Evolutionary conservation across 2,329 filamentous ascomycete genomes (phyloP).

Genomic region (Microascus cirrosus): DNA sequence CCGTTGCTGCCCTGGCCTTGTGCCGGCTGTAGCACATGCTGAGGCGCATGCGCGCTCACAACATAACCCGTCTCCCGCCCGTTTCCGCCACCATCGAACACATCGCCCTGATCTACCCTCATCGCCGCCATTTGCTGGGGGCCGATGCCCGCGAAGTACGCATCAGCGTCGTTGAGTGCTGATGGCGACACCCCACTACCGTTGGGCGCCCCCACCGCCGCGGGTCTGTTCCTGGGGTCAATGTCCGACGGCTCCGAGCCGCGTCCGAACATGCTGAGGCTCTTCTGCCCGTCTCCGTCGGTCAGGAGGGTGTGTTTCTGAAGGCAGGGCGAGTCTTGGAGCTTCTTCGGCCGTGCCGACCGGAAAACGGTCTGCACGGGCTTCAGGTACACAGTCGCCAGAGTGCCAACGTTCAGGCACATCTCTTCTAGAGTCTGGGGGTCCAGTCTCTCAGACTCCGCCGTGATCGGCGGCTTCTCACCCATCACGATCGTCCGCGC

Average conservation of each 20-base stretch:
- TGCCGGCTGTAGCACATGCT: conserved; percentile 63
- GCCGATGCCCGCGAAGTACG: conserved; percentile 76
- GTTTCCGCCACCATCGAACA: conserved; percentile 49
- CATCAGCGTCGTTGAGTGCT: conserved; percentile 75
- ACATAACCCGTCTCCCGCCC: conserved; percentile 47
- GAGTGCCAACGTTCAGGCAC: conserved; percentile 89
- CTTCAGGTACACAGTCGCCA: conserved; percentile 96
- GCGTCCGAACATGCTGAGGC: conserved; percentile 45
- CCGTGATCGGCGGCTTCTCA: conserved; percentile 90
- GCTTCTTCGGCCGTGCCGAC: conserved; percentile 65
- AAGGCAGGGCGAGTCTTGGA: conserved; percentile 75
- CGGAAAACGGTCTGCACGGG: conserved; percentile 96
- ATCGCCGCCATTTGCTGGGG: conserved; percentile 63
- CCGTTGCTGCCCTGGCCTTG: conserved; percentile 55
- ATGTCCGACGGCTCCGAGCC: conserved; percentile 32
- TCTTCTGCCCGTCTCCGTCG: conserved; percentile 43
- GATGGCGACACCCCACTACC: conserved; percentile 26
- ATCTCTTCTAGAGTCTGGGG: conserved; percentile 88
- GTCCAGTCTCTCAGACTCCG: conserved; percentile 90
- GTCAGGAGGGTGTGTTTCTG: conserved; percentile 58
- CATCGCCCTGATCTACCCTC: conserved; percentile 53
- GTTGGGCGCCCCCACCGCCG: conserved; percentile 19
- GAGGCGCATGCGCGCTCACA: conserved; percentile 71
- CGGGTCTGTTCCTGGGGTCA: conserved; percentile 21
- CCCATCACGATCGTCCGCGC: conserved; percentile 92